Base-by-base conservation (phyloP, 176 grass and related monocot genomes). In the Carex parvula region DNA sequence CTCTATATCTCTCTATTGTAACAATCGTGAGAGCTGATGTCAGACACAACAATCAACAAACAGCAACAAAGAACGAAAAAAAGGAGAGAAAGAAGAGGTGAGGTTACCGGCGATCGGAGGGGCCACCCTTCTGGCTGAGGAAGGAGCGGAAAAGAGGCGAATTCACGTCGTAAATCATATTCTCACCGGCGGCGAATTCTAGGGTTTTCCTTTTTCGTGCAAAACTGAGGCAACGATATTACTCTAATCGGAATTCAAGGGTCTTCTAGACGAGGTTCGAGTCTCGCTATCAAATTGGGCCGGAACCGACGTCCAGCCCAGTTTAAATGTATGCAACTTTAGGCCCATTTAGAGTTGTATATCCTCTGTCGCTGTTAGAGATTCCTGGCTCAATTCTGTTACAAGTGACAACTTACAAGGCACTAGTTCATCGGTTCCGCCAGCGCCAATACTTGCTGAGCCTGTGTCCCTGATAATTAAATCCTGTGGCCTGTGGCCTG, bases 141-240 rank as follows among this genome's bases (percentile, higher is more conserved):
- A 94, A 91, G 67, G 92, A 94, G 16, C 87, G 92, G 83, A 94
- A 94, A 53, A 91, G 87, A 10, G 85, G 59, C 1, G 92, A 91
- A 64, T 87, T 87, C 54, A 94, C 92, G 92, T 94, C 92, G 92
- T 94, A 94, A 63, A 94, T 89, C 92, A 91, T 94, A 29, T 82
- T 85, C 22, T 68, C 79, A 70, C 83, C 46, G 73, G 61, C 39
- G 62, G 57, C 18, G 80, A 64, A 56, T 77, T 65, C 63, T 90
- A 90, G 88, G 88, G 88, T 90, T 90, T 81, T 70, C 42, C 80
- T 63, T 15, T 82, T 44, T 67, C 42, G 37, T 83, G 44, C 3
- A 9, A 35, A 60, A n/a, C 33, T n/a, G 30, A 41, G 37, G 35
- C 30, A 15, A 58, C 30, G 7, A 58, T 16, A 60, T 79, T 14